A percentile compares a stretch with the other conserved stretches of the same genome.
phyloP scores from a whole-genome alignment of 2,329 filamentous ascomycete genomes.

The Pestalotiopsis sp. region DNA sequence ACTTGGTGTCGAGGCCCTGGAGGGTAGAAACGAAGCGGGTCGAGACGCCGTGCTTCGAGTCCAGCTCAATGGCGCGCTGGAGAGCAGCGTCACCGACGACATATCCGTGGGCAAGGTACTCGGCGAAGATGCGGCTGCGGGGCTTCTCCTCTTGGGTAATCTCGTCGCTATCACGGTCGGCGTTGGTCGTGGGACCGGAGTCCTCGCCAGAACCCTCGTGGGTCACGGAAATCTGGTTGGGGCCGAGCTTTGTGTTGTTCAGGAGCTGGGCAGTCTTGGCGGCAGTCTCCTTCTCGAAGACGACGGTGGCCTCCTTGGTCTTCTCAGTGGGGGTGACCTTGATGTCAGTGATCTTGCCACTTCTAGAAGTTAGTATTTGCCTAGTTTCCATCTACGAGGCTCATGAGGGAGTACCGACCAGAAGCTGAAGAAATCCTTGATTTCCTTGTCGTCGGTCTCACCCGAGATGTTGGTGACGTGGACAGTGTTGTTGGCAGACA shows the following conservation, averaged over 20 bases:
- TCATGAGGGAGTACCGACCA: conserved; percentile 59
- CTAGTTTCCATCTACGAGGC: neutral
- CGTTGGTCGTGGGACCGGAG: conserved; percentile 57
- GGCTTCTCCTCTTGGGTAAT: conserved; percentile 97
- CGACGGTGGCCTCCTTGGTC: conserved; percentile 84
- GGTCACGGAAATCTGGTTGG: conserved; percentile 78
- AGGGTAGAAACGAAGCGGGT: conserved; percentile 78
- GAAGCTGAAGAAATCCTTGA: conserved; percentile 97
- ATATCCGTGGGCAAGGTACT: conserved; percentile 97
- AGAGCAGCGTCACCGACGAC: conserved; percentile 75
- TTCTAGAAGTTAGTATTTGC: conserved; percentile 36
- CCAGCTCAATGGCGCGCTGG: conserved; percentile 81
- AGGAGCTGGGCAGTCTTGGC: conserved; percentile 96
- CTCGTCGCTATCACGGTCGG: conserved; percentile 64
- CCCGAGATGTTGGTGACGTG: conserved; percentile 87
- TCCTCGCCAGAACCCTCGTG: conserved; percentile 66
- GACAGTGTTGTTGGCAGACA: conserved; percentile 68
- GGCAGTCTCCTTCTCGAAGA: conserved; percentile 94
- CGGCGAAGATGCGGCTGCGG: conserved; percentile 86
- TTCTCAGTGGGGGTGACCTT: conserved; percentile 70
- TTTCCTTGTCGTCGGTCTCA: conserved; percentile 84
- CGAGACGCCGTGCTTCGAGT: conserved; percentile 87
- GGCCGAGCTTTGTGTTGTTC: conserved; percentile 92
- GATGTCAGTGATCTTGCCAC: conserved; percentile 88
- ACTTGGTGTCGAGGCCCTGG: conserved; percentile 78